Evolutionary conservation across 2,329 filamentous ascomycete genomes (phyloP).

Genomic region (Penicillium sp.): DNA sequence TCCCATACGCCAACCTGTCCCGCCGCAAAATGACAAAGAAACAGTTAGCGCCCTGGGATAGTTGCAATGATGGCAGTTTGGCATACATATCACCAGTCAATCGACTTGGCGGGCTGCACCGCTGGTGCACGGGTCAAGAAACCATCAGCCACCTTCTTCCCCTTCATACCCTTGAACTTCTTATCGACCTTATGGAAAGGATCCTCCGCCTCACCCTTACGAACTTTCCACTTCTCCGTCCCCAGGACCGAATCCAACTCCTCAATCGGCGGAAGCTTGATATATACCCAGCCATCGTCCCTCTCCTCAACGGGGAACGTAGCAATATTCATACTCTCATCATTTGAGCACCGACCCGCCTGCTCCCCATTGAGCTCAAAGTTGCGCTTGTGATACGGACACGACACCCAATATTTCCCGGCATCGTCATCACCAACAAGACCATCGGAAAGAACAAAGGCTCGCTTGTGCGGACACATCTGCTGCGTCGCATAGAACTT

Average conservation of each 20-base stretch:
- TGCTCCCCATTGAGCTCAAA: conserved; percentile 68
- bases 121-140: conserved; percentile 4
- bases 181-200: conserved; percentile 57
- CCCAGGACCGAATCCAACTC: conserved; percentile 78
- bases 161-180: conserved; percentile 55
- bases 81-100: conserved; percentile 31
- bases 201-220: conserved; percentile 62
- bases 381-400: conserved; percentile 87
- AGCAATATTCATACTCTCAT: conserved; percentile 72
- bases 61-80: too few relatives aligned
- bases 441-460: conserved; percentile 85
- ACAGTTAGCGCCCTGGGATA: not conserved
- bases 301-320: conserved; percentile 76
- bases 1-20: not conserved
- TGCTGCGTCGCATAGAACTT: conserved; percentile 84
- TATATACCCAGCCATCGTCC: conserved; percentile 72
- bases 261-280: conserved; percentile 74
- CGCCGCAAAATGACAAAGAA: not conserved
- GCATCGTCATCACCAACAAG: conserved; percentile 63
- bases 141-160: conserved; percentile 44
- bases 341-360: conserved; percentile 70
- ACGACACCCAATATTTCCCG: conserved; percentile 77
- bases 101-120: conserved; percentile 23
- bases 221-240: conserved; percentile 75
- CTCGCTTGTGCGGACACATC: conserved; percentile 91